Conservation (phyloP, 1,284 basidiomycete species). For the Tylopilus orsonianus region DNA sequence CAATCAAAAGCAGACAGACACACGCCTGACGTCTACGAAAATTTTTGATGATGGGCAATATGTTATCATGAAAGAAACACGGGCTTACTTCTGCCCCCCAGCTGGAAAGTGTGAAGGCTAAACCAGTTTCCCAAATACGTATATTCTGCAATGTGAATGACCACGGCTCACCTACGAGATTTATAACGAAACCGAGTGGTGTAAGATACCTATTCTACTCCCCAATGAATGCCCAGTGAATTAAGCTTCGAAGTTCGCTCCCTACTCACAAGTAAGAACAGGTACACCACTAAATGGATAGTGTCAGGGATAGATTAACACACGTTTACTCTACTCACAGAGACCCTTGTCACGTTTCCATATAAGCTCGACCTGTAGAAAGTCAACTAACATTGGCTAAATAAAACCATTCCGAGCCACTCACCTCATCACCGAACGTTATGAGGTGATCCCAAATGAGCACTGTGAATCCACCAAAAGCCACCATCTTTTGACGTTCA, state of each 20-base stretch:
- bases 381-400: background rate
- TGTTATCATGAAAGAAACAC: background rate
- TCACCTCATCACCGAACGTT: constrained; percentile 43
- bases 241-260: background rate
- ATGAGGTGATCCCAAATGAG: constrained; percentile 49
- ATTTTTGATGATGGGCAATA: background rate
- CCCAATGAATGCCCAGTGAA: background rate
- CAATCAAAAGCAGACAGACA: background rate
- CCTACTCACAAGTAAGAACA: constrained; percentile 40
- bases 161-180: constrained; percentile 38
- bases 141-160: background rate
- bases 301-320: background rate
- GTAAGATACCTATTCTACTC: constrained; percentile 44
- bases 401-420: constrained; percentile 2
- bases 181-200: constrained; percentile 44
- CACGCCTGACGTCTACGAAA: constrained; percentile 14
- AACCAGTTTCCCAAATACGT: background rate
- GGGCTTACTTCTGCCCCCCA: constrained; percentile 37
- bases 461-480: constrained; percentile 39
- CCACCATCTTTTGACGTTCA: constrained; percentile 38
- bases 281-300: constrained; percentile 30
- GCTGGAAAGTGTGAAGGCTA: constrained; percentile 39
- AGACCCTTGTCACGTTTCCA: constrained; percentile 39
- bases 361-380: constrained; percentile 36
- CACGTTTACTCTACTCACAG: constrained; percentile 26